Conservation (phyloP, 768 basidiomycete species). For the Cystobasidium tubakii region DNA sequence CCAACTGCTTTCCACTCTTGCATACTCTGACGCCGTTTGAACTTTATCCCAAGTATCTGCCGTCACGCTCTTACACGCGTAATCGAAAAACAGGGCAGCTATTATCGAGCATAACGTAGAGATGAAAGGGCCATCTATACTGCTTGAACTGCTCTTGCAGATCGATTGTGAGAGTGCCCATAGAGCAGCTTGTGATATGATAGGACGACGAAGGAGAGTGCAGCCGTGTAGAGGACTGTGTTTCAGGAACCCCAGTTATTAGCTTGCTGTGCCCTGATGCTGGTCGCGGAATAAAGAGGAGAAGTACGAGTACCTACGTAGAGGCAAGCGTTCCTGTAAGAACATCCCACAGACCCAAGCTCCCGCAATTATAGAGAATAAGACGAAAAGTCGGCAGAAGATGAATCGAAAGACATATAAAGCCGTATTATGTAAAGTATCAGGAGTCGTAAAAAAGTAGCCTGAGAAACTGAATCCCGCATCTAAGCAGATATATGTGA, state of each 20-base stretch:
- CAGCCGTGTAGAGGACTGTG: conserved; percentile 66
- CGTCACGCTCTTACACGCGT: conserved; percentile 41
- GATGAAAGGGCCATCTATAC: conserved; percentile 82
- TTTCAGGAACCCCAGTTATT: not conserved
- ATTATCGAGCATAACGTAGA: conserved; percentile 57
- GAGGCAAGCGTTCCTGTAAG: conserved; percentile 71
- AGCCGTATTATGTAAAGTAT: conserved; percentile 61
- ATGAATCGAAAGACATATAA: conserved; percentile 64
- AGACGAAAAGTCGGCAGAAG: conserved; percentile 66
- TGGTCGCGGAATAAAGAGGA: no score
- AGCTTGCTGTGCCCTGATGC: no score
- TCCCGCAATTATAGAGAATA: conserved; percentile 71
- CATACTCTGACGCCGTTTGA: no score
- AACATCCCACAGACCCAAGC: conserved; percentile 68
- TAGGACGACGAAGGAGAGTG: conserved; percentile 70
- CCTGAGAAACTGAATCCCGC: conserved; percentile 63
- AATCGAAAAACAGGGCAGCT: conserved; percentile 2
- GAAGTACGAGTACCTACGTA: conserved; percentile 57
- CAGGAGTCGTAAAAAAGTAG: conserved; percentile 58
- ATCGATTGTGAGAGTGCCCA: conserved; percentile 65
- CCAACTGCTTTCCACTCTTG: conserved; percentile 3
- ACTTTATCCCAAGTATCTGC: conserved; percentile 30
- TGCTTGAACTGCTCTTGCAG: conserved; percentile 59
- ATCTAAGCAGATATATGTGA: conserved; percentile 79
- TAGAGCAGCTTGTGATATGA: conserved; percentile 56